A percentile compares a stretch with the other conserved stretches of the same genome.
phyloP scores from a whole-genome alignment of 768 basidiomycete species.

The Leccinum uliginosum region DNA sequence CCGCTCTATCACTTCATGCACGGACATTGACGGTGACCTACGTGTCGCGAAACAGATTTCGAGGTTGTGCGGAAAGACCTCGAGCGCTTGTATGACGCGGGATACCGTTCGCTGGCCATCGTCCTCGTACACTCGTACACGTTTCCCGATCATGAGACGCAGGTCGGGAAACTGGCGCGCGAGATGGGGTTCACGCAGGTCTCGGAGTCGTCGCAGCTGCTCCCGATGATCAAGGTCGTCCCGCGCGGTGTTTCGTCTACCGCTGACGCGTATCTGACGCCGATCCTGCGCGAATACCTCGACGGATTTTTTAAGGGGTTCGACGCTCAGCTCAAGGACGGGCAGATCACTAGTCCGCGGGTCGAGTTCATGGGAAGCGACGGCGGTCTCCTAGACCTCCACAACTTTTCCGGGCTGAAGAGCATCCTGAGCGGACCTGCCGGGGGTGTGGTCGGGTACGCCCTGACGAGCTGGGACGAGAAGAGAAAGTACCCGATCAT shows the following conservation, averaged over 20 bases:
- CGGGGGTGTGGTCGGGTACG: conserved; percentile 94
- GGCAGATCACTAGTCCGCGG: conserved; percentile 52
- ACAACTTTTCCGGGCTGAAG: conserved; percentile 89
- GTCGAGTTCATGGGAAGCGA: conserved; percentile 98
- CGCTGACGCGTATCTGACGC: conserved; percentile 93
- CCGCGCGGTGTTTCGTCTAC: conserved; percentile 90
- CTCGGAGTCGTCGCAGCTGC: conserved; percentile 81
- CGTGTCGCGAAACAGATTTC: conserved; percentile 38
- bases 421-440: conserved; percentile 92
- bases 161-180: conserved; percentile 68
- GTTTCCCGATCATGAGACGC: conserved; percentile 78
- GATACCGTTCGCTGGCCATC: conserved; percentile 85
- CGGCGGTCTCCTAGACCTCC: conserved; percentile 74
- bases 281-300: conserved; percentile 77
- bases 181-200: conserved; percentile 86
- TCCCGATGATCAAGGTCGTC: conserved; percentile 95
- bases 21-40: background rate
- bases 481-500: conserved; percentile 71
- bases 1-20: background rate
- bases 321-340: conserved; percentile 65
- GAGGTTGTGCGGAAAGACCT: conserved; percentile 55
- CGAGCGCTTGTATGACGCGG: conserved; percentile 67
- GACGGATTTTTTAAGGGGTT: conserved; percentile 92
- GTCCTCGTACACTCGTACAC: conserved; percentile 92
- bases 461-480: conserved; percentile 82